A percentile compares a stretch with the other conserved stretches of the same genome.
phyloP scores from a whole-genome alignment of 495 filamentous ascomycete genomes.

The Chaetomium cochliodes region DNA sequence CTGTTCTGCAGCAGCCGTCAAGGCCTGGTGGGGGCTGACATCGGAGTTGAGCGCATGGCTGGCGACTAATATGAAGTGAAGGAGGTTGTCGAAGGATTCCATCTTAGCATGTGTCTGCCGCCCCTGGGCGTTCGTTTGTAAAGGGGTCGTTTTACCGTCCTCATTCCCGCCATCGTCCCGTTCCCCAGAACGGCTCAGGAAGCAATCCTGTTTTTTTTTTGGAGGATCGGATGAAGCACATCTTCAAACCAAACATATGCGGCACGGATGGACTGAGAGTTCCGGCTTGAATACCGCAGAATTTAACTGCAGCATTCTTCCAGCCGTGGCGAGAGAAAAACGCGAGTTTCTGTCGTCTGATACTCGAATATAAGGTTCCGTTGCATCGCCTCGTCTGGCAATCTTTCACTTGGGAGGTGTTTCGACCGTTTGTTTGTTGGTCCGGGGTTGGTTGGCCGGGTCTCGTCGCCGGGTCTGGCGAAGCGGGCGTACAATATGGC shows the following conservation, averaged over 20 bases:
- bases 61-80: not conserved
- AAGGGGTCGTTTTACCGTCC: slow-evolving; percentile 14
- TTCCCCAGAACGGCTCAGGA: slow-evolving; percentile 24
- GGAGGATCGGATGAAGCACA: slow-evolving; percentile 16
- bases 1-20: not conserved
- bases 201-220: not conserved
- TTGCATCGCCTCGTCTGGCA: slow-evolving; percentile 16
- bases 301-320: not conserved
- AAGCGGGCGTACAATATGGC: slow-evolving; percentile 2
- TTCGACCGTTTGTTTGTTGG: slow-evolving; percentile 27
- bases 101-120: slow-evolving; percentile 25
- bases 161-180: slow-evolving; percentile 25
- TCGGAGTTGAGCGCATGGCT: not conserved
- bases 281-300: not conserved
- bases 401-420: slow-evolving; percentile 18
- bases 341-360: slow-evolving; percentile 4
- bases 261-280: not conserved
- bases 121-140: slow-evolving; percentile 25
- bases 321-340: not conserved
- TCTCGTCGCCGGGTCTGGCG: not conserved
- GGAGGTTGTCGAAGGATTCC: not conserved
- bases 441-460: not conserved
- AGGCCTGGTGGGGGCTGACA: not conserved
- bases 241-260: slow-evolving; percentile 27
- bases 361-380: slow-evolving; percentile 15